Base-by-base conservation (phyloP, 768 basidiomycete species). In the Podaxis mareebaensis region DNA sequence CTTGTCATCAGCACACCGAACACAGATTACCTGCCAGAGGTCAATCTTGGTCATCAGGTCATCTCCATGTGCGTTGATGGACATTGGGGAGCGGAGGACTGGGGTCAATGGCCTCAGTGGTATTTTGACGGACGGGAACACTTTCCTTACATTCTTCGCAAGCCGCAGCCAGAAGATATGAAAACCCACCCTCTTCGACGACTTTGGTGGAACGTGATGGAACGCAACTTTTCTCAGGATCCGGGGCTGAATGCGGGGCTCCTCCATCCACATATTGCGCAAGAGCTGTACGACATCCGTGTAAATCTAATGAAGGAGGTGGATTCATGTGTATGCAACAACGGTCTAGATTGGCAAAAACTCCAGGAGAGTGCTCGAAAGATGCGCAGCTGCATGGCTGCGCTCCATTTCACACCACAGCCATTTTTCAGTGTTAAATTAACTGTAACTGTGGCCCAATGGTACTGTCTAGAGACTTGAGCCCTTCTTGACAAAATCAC, bases 101-200 rank as follows among this genome's bases (percentile, higher is more conserved):
- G 44, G 58, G 28, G 44, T n/a, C 58, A 58, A 26, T 58, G 44
- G 58, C 58, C 58, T 3, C 58, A 58, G 28, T 58, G 58, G 58
- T 58, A 49, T 30, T 58, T 58, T 58, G 26, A 58, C 7, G 17
- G 58, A 6, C 30, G 49, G 22, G 58, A 58, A 36, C 46, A 58
- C 28, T 58, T 58, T 20, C 17, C 58, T 4, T 58, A 48, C 28
- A 58, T 58, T 12, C 58, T 36, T 3, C 44, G 28, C 4, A 58
- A 48, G 11, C 58, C 44, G 0, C 2, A 44, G n/a, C 17, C 28
- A 7, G 5, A 7, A 4, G 22, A 58, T 2, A 12, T 58, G 10
- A 11, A 11, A 11, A 15, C 11, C 3, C 58, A 58, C 15, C 46
- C 58, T 33, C 30, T 58, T 46, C 17, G 42, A n/a, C 17, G 28